Evolutionary conservation across 345 rosid genomes (phyloP), one percentile per base, ranked within the genome.

Genomic region (Salix koriyanagi): DNA sequence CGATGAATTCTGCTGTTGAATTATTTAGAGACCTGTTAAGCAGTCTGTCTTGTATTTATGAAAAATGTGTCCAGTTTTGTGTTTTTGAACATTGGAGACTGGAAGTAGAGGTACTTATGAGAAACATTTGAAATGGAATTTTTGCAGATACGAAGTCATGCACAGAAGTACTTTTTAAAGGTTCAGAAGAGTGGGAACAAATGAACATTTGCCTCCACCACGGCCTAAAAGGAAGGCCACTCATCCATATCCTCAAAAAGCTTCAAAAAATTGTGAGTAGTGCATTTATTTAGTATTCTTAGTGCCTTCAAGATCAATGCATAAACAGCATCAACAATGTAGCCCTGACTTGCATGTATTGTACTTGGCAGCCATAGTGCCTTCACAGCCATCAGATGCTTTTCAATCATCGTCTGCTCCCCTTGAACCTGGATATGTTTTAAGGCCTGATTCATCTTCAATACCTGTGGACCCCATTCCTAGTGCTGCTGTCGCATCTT

Each of bases 221-320:
- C 88, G 99, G 9, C 99, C 97, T 13, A 95, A 93, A 85, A 88
- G 97, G 85, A 95, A 95, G 86, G 98, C 98, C 18, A 76, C 84
- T 79, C 97, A 89, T 86, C 97, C 99, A 2, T 95, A 95, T 74
- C 99, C 97, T 39, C 97, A 90, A n/a, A 95, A 93, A 75, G 93
- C 97, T 25, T 84, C 94, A 68, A 91, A 89, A 84, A 86, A 67
- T 80, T 92, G 97, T 91, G 0, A 58, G 58, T 79, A 65, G 64
- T 10, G 64, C 64, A 23, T 58, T 58, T 58, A n/a, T 23, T n/a
- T 11, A 19, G 28, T 23, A 54, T 42, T 78, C 74, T 32, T 44
- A 0, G 13, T 10, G 60, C 44, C 32, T 78, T 76, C 50, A 79
- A 73, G 54, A 30, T 74, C 81, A 67, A 84, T 23, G 28, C 15